Evolutionary conservation across 2,329 filamentous ascomycete genomes (phyloP).

Genomic region (Diaporthe helianthi): DNA sequence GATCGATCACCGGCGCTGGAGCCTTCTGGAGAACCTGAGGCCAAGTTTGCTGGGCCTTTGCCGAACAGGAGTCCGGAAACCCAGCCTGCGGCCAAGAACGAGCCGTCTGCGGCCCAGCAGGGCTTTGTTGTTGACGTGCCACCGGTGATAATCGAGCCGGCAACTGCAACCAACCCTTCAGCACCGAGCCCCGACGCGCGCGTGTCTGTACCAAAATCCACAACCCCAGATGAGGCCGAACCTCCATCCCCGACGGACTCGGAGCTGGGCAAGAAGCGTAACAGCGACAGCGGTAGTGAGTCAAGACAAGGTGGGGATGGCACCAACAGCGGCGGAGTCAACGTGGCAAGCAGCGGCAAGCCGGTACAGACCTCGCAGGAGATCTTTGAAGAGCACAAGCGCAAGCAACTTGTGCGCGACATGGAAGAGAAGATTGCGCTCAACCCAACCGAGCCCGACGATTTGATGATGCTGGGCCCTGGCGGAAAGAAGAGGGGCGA

Average conservation of each 20-base stretch:
- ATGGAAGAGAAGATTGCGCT: slow-evolving; percentile 63
- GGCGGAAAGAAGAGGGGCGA: slow-evolving; percentile 47
- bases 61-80: slow-evolving; percentile 24
- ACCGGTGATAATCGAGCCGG: slow-evolving; percentile 20
- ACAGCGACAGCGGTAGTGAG: slow-evolving; percentile 16
- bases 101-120: slow-evolving; percentile 30
- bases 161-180: slow-evolving; percentile 22
- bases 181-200: slow-evolving; percentile 34
- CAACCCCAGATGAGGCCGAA: not conserved
- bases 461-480: slow-evolving; percentile 35
- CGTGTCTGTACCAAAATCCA: slow-evolving; percentile 9
- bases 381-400: slow-evolving; percentile 52
- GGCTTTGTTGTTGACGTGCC: slow-evolving; percentile 21
- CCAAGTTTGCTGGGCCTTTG: slow-evolving; percentile 32
- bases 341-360: slow-evolving; percentile 30
- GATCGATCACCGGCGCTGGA: slow-evolving; percentile 16
- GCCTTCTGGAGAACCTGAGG: slow-evolving; percentile 24
- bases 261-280: slow-evolving; percentile 46
- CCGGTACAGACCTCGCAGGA: slow-evolving; percentile 41
- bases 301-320: slow-evolving; percentile 10
- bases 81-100: slow-evolving; percentile 24
- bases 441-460: slow-evolving; percentile 43
- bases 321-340: slow-evolving; percentile 25
- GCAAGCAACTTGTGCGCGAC: slow-evolving; percentile 50
- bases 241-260: slow-evolving; percentile 12